Evolutionary conservation across 352 stramenopile genomes (phyloP).

Genomic region (Pythium folliculosum): DNA sequence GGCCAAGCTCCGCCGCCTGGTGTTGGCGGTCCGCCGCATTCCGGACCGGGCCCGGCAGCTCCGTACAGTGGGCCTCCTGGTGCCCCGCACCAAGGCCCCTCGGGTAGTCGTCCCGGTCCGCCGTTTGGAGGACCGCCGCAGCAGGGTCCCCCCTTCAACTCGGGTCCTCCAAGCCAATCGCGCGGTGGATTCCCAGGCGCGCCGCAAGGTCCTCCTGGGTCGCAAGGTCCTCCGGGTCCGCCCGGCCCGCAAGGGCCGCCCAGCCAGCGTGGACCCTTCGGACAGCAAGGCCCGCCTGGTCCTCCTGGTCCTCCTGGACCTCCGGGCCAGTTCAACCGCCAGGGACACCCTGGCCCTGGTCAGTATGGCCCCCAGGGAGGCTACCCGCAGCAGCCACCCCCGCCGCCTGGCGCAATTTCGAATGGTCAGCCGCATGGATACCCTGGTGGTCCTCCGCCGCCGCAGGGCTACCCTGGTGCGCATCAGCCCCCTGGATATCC

Average conservation of each 20-base stretch:
- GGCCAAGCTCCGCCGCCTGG: slow-evolving; percentile 26
- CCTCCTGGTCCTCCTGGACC: slow-evolving; percentile 9
- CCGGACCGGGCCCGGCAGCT: slow-evolving; percentile 20
- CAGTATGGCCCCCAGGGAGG: slow-evolving; percentile 10
- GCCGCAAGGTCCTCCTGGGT: slow-evolving; percentile 15
- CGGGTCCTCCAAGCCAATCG: slow-evolving; percentile 16
- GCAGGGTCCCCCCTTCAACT: slow-evolving; percentile 11
- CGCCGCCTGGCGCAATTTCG: slow-evolving; percentile 15
- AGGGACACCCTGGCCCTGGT: slow-evolving; percentile 17
- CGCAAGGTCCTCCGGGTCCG: slow-evolving; percentile 12
- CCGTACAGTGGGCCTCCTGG: slow-evolving; percentile 24
- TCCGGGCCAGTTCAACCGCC: slow-evolving; percentile 14
- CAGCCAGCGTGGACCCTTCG: slow-evolving; percentile 4
- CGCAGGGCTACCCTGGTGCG: slow-evolving; percentile 3
- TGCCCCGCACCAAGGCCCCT: slow-evolving; percentile 20
- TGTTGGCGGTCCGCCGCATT: slow-evolving; percentile 5
- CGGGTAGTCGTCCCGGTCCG: slow-evolving; percentile 24
- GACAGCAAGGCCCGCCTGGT: slow-evolving; percentile 16
- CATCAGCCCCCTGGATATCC: not conserved
- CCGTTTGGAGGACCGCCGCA: slow-evolving; percentile 28
- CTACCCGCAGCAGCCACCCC: slow-evolving; percentile 17
- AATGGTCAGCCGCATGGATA: slow-evolving; percentile 18
- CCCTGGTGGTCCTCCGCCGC: slow-evolving; percentile 1
- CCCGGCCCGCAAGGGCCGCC: slow-evolving; percentile 15
- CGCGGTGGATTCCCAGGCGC: slow-evolving; percentile 19